phyloP scores from a whole-genome alignment of 352 stramenopile genomes.

The Aphanomyces cochlioides region DNA sequence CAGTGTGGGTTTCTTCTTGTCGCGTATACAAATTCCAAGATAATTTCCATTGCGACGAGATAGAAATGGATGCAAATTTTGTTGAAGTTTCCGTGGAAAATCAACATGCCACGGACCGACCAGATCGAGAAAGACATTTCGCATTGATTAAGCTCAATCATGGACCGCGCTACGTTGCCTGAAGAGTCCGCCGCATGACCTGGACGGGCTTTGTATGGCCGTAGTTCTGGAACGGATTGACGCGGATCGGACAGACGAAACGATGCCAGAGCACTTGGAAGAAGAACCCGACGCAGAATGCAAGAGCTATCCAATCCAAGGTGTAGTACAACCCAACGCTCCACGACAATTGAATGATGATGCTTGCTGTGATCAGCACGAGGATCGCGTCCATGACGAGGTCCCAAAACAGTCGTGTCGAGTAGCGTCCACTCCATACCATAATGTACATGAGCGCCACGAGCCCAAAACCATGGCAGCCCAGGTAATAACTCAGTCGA shows the following conservation, averaged over 20 bases:
- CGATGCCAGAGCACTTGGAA: constrained; percentile 1
- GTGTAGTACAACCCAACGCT: constrained; percentile 6
- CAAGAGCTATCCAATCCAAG: constrained; percentile 7
- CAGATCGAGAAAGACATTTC: background rate
- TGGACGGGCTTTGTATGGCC: background rate
- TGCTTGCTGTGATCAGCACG: constrained; percentile 10
- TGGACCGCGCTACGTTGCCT: background rate
- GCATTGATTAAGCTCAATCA: background rate
- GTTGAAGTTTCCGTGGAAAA: no score
- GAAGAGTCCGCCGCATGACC: background rate
- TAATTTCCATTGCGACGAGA: background rate
- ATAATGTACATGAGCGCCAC: background rate
- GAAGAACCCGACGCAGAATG: constrained; percentile 14
- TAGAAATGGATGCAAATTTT: no score
- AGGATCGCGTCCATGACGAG: background rate
- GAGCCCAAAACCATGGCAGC: constrained; percentile 11
- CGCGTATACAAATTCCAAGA: background rate
- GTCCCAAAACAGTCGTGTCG: background rate
- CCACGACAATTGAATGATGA: constrained; percentile 10
- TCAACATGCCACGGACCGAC: no score
- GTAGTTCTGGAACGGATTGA: constrained; percentile 4
- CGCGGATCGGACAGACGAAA: background rate
- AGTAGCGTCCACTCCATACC: background rate
- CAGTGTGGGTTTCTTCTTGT: background rate
- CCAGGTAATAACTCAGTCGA: background rate